Evolutionary conservation across 495 filamentous ascomycete genomes (phyloP), one percentile per base, ranked within the genome.

Genomic region (Penicillium tannophilum): DNA sequence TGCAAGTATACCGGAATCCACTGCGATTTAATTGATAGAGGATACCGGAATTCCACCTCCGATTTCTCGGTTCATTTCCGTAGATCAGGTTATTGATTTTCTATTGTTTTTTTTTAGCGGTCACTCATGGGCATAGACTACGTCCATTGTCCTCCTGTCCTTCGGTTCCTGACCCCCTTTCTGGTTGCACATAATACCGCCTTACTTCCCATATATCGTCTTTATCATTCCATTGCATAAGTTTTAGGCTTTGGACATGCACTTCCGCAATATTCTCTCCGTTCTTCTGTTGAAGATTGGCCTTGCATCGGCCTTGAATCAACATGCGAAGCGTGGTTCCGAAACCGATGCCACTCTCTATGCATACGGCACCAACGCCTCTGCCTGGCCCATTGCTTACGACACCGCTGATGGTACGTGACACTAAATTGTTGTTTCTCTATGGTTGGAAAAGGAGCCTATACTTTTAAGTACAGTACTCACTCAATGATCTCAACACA

Each of bases 281-380:
- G 41, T 48, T 17, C 30, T 59, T 17, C 35, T 51, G n/a, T 28
- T 55, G 14, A 17, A 52, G 19, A 14, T 51, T 31, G 44, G 52
- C 1, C 51, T 49, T 49, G 52, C 12, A 47, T 23, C 42, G n/a
- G 19, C 33, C 14, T 17, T 41, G 4, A 41, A 57, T 31, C 20
- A 58, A 39, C 60, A 45, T 46, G 35, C 28, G 9, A 63, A 63
- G 28, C 61, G 61, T 2, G 61, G 55, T 24, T 56, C 61, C 5
- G 51, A 63, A 26, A 58, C 55, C 19, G 59, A 63, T 24, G 61
- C 61, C 0, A 63, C 61, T 10, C 36, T 63, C 52, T 63, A 55
- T 28, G 61, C 56, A 7, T 63, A 63, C 52, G 61, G 61, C 10
- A 33, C 43, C 16, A 63, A 63, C 30, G n/a, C 55, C 14, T 52